phyloP scores from a whole-genome alignment of 2,329 filamentous ascomycete genomes.

The Karstenula rhodostoma region DNA sequence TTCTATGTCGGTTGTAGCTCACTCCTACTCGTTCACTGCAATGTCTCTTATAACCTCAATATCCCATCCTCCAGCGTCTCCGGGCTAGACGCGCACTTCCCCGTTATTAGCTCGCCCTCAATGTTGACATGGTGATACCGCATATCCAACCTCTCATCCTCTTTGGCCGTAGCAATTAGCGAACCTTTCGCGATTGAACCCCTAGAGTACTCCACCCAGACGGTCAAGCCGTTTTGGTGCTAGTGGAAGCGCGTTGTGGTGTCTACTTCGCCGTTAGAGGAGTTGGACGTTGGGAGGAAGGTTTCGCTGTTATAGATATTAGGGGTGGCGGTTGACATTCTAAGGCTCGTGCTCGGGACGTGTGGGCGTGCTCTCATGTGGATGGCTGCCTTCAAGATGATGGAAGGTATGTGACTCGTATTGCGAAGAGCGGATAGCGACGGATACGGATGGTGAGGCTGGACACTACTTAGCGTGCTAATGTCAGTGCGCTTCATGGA shows the following conservation, averaged over 20 bases:
- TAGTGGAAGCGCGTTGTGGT: slow-evolving; percentile 13
- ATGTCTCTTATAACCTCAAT: slow-evolving; percentile 11
- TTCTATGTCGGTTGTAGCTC: no score
- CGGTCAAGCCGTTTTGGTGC: slow-evolving; percentile 7
- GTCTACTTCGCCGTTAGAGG: slow-evolving; percentile 13
- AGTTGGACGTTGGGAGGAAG: slow-evolving; percentile 8
- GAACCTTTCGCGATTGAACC: slow-evolving; percentile 2
- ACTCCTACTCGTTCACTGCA: slow-evolving; percentile 8
- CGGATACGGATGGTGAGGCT: background rate
- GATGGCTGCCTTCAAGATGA: background rate
- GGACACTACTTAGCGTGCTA: background rate
- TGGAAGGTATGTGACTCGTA: background rate
- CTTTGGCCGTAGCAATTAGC: slow-evolving; percentile 10
- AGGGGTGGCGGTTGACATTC: background rate
- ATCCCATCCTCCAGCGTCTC: slow-evolving; percentile 11
- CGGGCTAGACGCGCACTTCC: slow-evolving; percentile 6
- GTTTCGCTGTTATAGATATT: slow-evolving; percentile 13
- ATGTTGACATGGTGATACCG: slow-evolving; percentile 13
- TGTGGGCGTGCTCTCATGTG: no score
- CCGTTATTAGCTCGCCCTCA: slow-evolving; percentile 11
- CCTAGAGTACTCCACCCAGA: slow-evolving; percentile 11
- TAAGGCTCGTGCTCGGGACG: background rate
- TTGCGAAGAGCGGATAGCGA: background rate
- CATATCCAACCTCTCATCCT: slow-evolving; percentile 10
- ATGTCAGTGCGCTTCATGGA: no score